Percentiles rank a stretch among this genome's conserved stretches.
These are phyloP conservation scores for Primulina huaijiensis DNA, from an alignment of 257 asterid species.

Conservation along the genomic window DNA sequence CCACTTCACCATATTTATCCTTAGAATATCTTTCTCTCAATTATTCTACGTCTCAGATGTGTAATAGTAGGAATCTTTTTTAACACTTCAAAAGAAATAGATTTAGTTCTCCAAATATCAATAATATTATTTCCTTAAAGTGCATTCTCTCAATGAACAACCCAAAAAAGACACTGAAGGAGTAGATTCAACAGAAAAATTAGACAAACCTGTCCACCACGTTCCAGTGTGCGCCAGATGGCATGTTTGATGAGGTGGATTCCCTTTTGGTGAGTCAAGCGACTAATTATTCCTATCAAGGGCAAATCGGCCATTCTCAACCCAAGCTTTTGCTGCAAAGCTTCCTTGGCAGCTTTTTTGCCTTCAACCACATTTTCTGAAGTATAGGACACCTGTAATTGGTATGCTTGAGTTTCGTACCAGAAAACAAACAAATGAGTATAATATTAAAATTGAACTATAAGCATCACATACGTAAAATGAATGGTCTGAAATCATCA, in stretches of 20 bases:
- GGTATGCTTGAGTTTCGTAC: slow-evolving; percentile 27
- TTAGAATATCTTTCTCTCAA: neutral
- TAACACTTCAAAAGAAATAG: neutral
- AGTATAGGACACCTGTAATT: slow-evolving; percentile 66
- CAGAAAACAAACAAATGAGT: slow-evolving; percentile 24
- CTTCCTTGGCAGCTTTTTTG: slow-evolving; percentile 89
- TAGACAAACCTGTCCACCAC: slow-evolving; percentile 76
- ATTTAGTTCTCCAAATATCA: neutral
- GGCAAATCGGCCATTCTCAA: slow-evolving; percentile 71
- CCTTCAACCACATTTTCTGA: slow-evolving; percentile 94
- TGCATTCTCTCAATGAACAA: neutral
- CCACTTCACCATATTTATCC: neutral
- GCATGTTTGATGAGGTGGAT: slow-evolving; percentile 98
- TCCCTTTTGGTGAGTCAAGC: slow-evolving; percentile 98
- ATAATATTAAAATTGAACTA: slow-evolving; percentile 7
- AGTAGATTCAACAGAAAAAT: slow-evolving; percentile 14
- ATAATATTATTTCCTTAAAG: neutral
- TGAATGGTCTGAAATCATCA: too few relatives aligned
- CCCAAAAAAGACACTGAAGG: neutral
- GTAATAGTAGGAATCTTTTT: neutral
- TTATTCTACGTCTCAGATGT: neutral
- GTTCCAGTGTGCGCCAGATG: slow-evolving; percentile 85
- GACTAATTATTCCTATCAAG: slow-evolving; percentile 83
- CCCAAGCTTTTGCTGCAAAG: slow-evolving; percentile 83
- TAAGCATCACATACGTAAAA: neutral